phyloP scores from a whole-genome alignment of 75 land plant species.

The Cunninghamia lanceolata region DNA sequence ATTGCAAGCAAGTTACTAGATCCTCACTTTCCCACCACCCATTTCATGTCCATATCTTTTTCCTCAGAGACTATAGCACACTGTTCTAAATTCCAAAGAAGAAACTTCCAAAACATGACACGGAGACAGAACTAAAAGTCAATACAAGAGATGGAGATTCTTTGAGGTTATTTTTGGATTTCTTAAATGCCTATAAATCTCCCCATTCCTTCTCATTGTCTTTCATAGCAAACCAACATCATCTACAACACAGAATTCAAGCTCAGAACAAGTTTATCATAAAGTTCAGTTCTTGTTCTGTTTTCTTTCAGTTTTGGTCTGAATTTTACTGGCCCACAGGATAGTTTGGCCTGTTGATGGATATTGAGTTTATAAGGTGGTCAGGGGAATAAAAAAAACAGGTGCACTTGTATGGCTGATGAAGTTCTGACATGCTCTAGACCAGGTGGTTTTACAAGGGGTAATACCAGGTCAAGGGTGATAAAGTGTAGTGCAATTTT shows the following conservation, averaged over 20 bases:
- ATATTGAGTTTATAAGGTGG: conserved; percentile 11
- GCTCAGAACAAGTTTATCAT: not conserved
- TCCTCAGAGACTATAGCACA: not conserved
- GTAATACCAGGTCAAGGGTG: not conserved
- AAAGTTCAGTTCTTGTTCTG: not conserved
- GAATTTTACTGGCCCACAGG: not conserved
- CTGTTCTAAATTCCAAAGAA: not conserved
- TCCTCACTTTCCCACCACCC: conserved; percentile 1
- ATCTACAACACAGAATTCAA: not conserved
- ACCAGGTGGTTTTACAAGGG: not conserved
- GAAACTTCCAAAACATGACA: not conserved
- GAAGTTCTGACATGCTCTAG: not conserved
- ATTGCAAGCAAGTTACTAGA: not conserved
- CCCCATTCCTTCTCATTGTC: not conserved
- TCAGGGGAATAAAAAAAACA: not conserved
- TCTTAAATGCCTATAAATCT: not conserved
- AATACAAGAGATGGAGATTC: not conserved
- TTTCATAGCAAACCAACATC: not conserved
- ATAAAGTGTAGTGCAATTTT: not conserved
- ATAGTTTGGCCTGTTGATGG: conserved; percentile 14
- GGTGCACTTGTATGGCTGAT: conserved; percentile 6
- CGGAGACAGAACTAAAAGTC: conserved; percentile 2
- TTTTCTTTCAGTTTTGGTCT: not conserved
- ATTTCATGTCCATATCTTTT: not conserved
- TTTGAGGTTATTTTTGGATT: not conserved